phyloP scores from a whole-genome alignment of 148 eudicot genomes.

The Chenopodium formosanum region DNA sequence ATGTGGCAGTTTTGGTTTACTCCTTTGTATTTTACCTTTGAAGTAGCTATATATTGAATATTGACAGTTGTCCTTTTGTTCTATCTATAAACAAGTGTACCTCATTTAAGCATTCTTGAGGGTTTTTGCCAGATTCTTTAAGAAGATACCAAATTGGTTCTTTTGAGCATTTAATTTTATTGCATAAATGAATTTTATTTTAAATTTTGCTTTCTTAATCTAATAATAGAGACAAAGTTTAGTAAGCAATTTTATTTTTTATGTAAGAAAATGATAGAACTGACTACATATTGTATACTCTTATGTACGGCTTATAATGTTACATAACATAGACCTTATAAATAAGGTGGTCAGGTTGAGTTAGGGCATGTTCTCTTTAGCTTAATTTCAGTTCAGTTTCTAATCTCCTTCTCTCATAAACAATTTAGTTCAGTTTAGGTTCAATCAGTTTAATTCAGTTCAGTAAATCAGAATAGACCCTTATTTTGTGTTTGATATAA shows the following conservation, averaged over 20 bases:
- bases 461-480: too few relatives aligned
- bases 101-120: slow-evolving; percentile 20
- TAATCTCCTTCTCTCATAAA: too few relatives aligned
- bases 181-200: not conserved
- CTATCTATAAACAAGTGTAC: slow-evolving; percentile 29
- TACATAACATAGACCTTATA: too few relatives aligned
- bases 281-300: not conserved
- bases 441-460: too few relatives aligned
- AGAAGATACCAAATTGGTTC: slow-evolving; percentile 39
- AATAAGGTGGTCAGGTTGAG: too few relatives aligned
- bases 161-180: slow-evolving; percentile 31
- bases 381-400: too few relatives aligned
- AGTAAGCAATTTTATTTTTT: not conserved
- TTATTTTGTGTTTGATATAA: too few relatives aligned
- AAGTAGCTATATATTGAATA: slow-evolving; percentile 19
- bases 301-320: too few relatives aligned
- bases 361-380: too few relatives aligned
- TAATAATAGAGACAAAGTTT: not conserved
- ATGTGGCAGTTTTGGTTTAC: slow-evolving; percentile 23
- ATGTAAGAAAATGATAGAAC: not conserved
- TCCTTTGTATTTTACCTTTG: slow-evolving; percentile 5
- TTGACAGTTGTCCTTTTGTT: slow-evolving; percentile 7
- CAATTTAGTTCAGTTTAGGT: too few relatives aligned
- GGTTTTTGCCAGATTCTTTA: slow-evolving; percentile 32
- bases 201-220: slow-evolving; percentile 3